phyloP scores from a whole-genome alignment of 1,284 basidiomycete genomes.

The Xanthoconium separans region DNA sequence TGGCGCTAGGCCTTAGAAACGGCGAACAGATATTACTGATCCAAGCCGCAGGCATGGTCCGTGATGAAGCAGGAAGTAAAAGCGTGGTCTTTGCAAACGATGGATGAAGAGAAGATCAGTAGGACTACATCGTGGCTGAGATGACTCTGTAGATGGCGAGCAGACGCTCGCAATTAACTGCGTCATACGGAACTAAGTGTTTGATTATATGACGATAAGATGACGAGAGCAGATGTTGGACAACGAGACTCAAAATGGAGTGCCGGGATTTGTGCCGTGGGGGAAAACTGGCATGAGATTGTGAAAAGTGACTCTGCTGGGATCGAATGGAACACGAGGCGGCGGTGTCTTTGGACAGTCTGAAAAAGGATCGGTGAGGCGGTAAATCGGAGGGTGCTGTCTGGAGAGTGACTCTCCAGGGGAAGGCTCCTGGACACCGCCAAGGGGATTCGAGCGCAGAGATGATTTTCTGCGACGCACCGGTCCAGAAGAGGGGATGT shows the following conservation, averaged over 20 bases:
- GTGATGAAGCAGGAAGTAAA: constrained; percentile 21
- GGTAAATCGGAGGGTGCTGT: constrained; percentile 20
- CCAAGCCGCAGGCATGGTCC: constrained; percentile 33
- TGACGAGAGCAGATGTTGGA: constrained; percentile 11
- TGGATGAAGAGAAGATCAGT: constrained; percentile 22
- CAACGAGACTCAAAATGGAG: constrained; percentile 17
- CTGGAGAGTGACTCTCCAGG: constrained; percentile 11
- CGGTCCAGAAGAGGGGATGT: constrained; percentile 42
- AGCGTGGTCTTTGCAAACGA: constrained; percentile 16
- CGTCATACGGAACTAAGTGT: constrained; percentile 27
- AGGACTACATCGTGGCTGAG: constrained; percentile 31
- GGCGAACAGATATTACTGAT: constrained; percentile 23
- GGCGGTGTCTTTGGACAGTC: constrained; percentile 41
- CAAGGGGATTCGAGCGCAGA: constrained; percentile 47
- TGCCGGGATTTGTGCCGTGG: constrained; percentile 19
- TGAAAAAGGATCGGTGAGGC: constrained; percentile 19
- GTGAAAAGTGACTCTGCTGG: constrained; percentile 51
- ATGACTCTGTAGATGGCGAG: constrained; percentile 23
- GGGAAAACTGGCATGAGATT: constrained; percentile 60
- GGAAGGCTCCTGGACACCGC: constrained; percentile 21
- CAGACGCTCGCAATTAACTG: constrained; percentile 29
- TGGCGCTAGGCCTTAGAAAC: constrained; percentile 10
- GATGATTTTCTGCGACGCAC: constrained; percentile 55
- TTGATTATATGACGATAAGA: constrained; percentile 33
- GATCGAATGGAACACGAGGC: constrained; percentile 40